Base-by-base conservation (phyloP, 306 rosid species). In the Begonia peltatifolia region DNA sequence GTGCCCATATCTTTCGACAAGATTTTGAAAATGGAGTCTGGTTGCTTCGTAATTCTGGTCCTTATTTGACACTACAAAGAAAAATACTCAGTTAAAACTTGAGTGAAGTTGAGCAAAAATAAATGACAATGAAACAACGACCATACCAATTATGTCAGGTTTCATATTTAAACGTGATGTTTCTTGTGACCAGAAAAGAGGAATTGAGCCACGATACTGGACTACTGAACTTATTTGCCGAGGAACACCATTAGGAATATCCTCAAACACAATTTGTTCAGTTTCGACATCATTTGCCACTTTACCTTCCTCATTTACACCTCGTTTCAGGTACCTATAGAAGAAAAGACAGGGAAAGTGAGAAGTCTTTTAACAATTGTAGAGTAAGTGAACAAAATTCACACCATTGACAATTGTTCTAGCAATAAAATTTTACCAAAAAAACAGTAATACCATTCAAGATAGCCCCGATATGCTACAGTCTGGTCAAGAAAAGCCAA, bases 251-350 rank as follows among this genome's bases (percentile, higher is more conserved):
- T 73, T 70, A 36, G 68, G 67, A 62, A 76, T 77, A 71, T 83
- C 92, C 68, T 77, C 75, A 69, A 73, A 83, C 36, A 90, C 75
- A 55, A 90, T 85, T 50, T 90, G 99, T 70, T 90, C 99, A 16
- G 99, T 90, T 86, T 90, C 99, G 46, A 90, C 99, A 44, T 90
- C 99, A 75, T 90, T 90, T 49, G 99, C 99, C 66, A 90, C 99
- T 74, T 94, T 78, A 38, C 99, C 99, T 61, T 81, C 75, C 52
- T 83, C 95, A 73, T 90, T 90, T 51, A 90, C 92, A 67, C 99
- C 99, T 43, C 99, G 84, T 81, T 90, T 90, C 63, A 90, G 70
- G 76, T 90, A 90, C 73, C 99, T 90, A 74, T 65, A 68, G 30
- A 66, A 66, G 50, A 56, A 53, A 64, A 63, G 64, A 48, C 50